Evolutionary conservation across 805 yeast species (phyloP).

Genomic region (Metschnikowia kunwiensis): DNA sequence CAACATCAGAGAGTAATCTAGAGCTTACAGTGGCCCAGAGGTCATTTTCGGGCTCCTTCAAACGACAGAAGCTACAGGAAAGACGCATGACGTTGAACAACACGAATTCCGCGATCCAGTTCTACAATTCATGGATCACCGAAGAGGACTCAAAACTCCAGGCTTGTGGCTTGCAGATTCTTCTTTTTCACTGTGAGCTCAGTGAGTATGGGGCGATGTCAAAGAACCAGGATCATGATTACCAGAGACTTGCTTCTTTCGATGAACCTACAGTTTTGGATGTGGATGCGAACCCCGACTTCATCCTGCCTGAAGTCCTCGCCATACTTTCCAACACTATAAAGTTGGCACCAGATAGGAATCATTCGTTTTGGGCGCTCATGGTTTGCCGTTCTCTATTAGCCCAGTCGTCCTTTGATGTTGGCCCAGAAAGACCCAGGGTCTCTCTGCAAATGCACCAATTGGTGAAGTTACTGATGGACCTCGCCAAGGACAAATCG

Average conservation of each 20-base stretch:
- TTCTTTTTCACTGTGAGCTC: constrained; percentile 23
- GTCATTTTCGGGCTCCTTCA: constrained; percentile 10
- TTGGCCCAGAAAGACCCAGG: not conserved
- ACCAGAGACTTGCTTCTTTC: too few relatives aligned
- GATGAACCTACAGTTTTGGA: constrained; percentile 1
- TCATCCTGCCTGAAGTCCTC: not conserved
- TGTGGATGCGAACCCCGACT: not conserved
- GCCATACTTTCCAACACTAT: constrained; percentile 1
- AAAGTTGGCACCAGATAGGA: constrained; percentile 6
- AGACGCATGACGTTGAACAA: not conserved
- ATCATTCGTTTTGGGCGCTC: constrained; percentile 25
- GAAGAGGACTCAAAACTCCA: constrained; percentile 16
- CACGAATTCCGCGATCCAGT: constrained; percentile 19
- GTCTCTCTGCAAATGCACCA: constrained; percentile 14
- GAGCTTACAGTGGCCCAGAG: not conserved
- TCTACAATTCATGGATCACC: constrained; percentile 26
- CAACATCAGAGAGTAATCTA: not conserved
- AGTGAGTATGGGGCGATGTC: not conserved
- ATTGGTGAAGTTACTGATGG: constrained; percentile 34
- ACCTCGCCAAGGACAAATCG: constrained; percentile 30
- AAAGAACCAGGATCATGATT: too few relatives aligned
- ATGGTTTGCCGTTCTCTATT: constrained; percentile 16
- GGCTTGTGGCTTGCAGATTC: constrained; percentile 27
- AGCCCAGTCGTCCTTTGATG: not conserved
- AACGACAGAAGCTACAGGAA: constrained; percentile 25